phyloP scores from a whole-genome alignment of 331 rosid genomes.

The Pyrus hybrid region DNA sequence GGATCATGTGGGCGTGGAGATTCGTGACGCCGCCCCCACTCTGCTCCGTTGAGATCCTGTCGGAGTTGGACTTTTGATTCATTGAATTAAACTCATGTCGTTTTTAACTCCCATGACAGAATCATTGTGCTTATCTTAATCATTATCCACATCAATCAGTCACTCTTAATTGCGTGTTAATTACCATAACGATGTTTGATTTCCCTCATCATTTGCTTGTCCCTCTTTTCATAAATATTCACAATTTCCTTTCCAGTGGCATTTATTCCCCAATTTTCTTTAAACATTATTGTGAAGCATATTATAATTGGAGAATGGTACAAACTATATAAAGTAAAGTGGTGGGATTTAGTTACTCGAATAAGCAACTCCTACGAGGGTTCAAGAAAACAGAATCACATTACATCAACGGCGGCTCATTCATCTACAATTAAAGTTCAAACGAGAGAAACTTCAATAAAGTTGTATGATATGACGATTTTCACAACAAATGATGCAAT shows the following conservation, averaged over 20 bases:
- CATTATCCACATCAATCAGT: not conserved
- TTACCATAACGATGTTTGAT: not conserved
- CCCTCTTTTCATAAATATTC: not conserved
- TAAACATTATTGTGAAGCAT: too few relatives aligned
- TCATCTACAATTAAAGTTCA: too few relatives aligned
- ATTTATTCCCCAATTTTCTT: too few relatives aligned
- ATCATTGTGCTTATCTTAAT: conserved; percentile 5
- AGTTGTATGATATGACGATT: too few relatives aligned
- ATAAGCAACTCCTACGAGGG: too few relatives aligned
- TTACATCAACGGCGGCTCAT: fast-evolving
- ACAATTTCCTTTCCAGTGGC: not conserved
- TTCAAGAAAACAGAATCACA: not conserved
- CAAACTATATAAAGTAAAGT: too few relatives aligned
- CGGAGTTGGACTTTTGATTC: not conserved
- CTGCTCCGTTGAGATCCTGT: conserved; percentile 13
- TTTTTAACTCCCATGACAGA: not conserved
- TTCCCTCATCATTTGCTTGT: not conserved
- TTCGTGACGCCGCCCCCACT: not conserved
- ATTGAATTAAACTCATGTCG: not conserved
- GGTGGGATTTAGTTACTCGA: too few relatives aligned
- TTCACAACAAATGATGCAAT: too few relatives aligned
- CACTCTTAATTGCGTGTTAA: not conserved
- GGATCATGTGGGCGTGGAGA: conserved; percentile 10
- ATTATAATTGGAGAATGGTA: not conserved
- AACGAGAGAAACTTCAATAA: too few relatives aligned